These are phyloP conservation scores for Backusella parvicylindrica DNA, from an alignment of 192 early-diverging fungal species.

Conservation along the genomic window DNA sequence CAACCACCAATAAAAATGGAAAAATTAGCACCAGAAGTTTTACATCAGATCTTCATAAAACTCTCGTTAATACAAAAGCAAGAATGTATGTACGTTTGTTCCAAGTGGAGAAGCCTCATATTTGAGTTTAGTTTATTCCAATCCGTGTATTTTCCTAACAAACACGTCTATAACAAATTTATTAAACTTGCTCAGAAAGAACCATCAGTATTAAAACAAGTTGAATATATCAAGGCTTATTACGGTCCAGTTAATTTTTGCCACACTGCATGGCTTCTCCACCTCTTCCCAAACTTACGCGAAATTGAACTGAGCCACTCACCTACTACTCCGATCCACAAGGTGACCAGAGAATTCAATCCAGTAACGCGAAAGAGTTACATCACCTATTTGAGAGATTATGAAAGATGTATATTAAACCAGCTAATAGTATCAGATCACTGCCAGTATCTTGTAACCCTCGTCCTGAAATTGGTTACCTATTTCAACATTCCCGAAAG, in stretches of 20 bases:
- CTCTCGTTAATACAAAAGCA: background rate
- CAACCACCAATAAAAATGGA: background rate
- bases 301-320: background rate
- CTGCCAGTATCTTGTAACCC: background rate
- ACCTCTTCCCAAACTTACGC: background rate
- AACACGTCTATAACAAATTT: background rate
- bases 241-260: background rate
- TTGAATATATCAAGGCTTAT: background rate
- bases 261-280: background rate
- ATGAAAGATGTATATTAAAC: background rate
- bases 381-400: background rate
- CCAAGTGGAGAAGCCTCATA: background rate
- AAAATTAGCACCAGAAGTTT: background rate
- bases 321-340: background rate
- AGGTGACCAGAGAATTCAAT: background rate
- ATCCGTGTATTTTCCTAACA: background rate
- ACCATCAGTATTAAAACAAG: background rate
- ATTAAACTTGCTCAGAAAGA: background rate
- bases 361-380: background rate
- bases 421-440: background rate
- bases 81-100: background rate
- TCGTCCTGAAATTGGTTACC: background rate
- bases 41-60: background rate
- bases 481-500: background rate
- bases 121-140: background rate